These are phyloP conservation scores for Stellera chamaejasme DNA, from an alignment of 345 rosid species.

Conservation along the genomic window DNA sequence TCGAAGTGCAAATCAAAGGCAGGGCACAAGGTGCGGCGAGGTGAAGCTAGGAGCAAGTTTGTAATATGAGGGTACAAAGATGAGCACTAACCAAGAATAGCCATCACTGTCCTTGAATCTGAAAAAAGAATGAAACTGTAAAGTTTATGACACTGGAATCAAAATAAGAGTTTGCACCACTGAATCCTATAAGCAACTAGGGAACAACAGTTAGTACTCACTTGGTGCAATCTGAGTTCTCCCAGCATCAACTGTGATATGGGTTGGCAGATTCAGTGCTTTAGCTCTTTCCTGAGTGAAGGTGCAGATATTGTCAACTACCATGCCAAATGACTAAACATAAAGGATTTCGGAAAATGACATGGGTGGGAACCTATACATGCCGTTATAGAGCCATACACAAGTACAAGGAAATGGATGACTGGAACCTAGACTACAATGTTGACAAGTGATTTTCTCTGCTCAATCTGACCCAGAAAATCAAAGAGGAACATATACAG, in stretches of 20 bases:
- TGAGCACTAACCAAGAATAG: constrained; percentile 72
- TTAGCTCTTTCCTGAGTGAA: constrained; percentile 76
- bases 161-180: no score
- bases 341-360: no score
- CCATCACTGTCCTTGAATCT: constrained; percentile 99
- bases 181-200: not conserved
- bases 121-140: constrained; percentile 14
- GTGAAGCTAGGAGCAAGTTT: not conserved
- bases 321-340: no score
- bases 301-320: constrained; percentile 3
- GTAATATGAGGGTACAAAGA: not conserved
- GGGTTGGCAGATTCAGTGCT: constrained; percentile 80
- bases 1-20: no score
- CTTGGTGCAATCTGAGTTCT: constrained; percentile 98
- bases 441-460: no score
- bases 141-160: no score
- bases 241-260: constrained; percentile 97
- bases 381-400: no score
- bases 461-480: no score
- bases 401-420: no score
- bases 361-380: no score
- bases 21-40: not conserved
- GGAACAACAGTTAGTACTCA: constrained; percentile 35
- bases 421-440: no score
- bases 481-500: no score